phyloP scores from a whole-genome alignment of 768 basidiomycete genomes.

The Lactarius deliciosus region DNA sequence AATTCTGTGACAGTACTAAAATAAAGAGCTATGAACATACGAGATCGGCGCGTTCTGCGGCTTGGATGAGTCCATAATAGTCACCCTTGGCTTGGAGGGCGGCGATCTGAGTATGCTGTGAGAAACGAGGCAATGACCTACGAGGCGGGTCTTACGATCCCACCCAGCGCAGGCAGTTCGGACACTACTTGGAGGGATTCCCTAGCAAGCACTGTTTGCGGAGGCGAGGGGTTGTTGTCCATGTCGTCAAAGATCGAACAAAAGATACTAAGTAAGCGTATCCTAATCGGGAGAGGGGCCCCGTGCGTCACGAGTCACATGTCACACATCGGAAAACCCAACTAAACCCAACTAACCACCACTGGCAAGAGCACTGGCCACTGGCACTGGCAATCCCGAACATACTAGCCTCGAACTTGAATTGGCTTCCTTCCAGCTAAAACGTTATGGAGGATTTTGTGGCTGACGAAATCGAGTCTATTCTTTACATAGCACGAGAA shows the following conservation, averaged over 20 bases:
- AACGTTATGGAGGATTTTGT: slow-evolving; percentile 49
- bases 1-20: slow-evolving; percentile 6
- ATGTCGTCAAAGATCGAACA: slow-evolving; percentile 37
- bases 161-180: slow-evolving; percentile 23
- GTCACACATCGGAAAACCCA: not conserved
- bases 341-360: no score
- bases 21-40: slow-evolving; percentile 39
- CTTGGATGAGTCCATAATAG: slow-evolving; percentile 43
- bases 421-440: not conserved
- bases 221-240: slow-evolving; percentile 66
- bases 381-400: not conserved
- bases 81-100: slow-evolving; percentile 47
- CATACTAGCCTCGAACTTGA: not conserved
- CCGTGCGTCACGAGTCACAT: no score
- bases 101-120: slow-evolving; percentile 18
- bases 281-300: slow-evolving; percentile 5
- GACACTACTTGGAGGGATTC: slow-evolving; percentile 38
- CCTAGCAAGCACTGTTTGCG: slow-evolving; percentile 39
- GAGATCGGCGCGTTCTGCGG: slow-evolving; percentile 54
- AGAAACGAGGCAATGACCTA: not conserved
- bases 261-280: no score
- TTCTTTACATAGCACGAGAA: slow-evolving; percentile 88
- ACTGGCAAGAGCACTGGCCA: not conserved
- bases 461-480: slow-evolving; percentile 82
- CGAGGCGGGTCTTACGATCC: slow-evolving; percentile 12